Percentiles rank a stretch among this genome's conserved stretches.
phyloP scores from a whole-genome alignment of 2,329 filamentous ascomycete species.

The Huntiella savannae region DNA sequence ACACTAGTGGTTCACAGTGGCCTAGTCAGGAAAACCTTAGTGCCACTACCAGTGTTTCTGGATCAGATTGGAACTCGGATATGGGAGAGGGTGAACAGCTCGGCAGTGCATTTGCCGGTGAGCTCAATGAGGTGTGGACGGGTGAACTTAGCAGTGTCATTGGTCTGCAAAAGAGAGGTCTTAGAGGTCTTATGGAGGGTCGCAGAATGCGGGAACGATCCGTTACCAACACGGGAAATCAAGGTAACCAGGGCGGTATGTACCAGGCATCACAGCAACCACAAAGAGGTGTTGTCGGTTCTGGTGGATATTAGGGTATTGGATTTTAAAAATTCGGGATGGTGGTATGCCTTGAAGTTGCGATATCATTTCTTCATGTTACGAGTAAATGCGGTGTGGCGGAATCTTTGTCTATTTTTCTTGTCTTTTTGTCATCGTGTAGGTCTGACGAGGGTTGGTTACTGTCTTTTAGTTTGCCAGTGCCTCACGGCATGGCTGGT shows the following conservation, averaged over 20 bases:
- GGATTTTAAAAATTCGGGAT: neutral
- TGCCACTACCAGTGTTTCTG: constrained; percentile 30
- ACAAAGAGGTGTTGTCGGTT: constrained; percentile 27
- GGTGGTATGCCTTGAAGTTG: too few relatives aligned
- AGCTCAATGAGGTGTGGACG: constrained; percentile 47
- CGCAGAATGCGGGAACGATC: constrained; percentile 61
- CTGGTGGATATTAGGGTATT: neutral
- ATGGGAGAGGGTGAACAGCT: constrained; percentile 30
- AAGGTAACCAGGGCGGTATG: constrained; percentile 17
- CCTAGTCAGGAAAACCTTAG: constrained; percentile 30
- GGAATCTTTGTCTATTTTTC: neutral
- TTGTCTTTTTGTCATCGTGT: neutral
- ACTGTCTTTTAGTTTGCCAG: neutral
- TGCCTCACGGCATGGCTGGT: too few relatives aligned
- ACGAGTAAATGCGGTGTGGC: neutral
- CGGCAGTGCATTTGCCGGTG: constrained; percentile 16
- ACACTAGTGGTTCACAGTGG: constrained; percentile 15
- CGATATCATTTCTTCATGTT: neutral
- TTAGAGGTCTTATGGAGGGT: constrained; percentile 89
- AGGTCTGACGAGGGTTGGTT: neutral
- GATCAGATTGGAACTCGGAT: constrained; percentile 38
- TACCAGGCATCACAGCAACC: constrained; percentile 14
- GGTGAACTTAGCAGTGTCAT: constrained; percentile 77
- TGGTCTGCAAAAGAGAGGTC: constrained; percentile 79
- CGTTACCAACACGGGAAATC: constrained; percentile 21